Percentiles rank a stretch among this genome's conserved stretches.
Evolutionary conservation across 805 yeast genomes (phyloP).

Genomic region (Tetrapisispora namnaoensis): DNA sequence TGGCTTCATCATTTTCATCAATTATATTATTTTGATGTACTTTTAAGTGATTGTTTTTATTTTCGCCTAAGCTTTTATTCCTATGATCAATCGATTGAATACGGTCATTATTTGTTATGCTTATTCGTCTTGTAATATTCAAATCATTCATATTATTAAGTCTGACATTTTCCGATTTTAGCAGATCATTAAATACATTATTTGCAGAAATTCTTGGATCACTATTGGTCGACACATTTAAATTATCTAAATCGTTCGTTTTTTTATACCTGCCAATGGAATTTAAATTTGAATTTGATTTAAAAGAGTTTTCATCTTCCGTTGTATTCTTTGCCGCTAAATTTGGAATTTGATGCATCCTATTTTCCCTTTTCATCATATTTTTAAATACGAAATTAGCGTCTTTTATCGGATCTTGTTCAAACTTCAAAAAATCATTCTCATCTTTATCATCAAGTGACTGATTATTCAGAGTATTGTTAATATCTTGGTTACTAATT

Average conservation of each 20-base stretch:
- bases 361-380: constrained; percentile 15
- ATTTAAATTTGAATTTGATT: no score
- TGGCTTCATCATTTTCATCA: neutral
- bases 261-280: neutral
- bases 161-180: constrained; percentile 10
- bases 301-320: neutral
- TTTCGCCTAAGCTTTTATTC: neutral
- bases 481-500: neutral
- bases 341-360: neutral
- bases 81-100: neutral
- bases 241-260: neutral
- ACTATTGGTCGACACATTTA: constrained; percentile 1
- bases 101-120: constrained; percentile 1
- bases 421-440: constrained; percentile 10
- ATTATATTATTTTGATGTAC: neutral
- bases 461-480: neutral
- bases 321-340: no score
- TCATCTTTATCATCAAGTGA: neutral
- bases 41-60: neutral
- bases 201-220: constrained; percentile 23
- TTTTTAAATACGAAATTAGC: constrained; percentile 24
- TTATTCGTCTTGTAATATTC: neutral
- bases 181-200: constrained; percentile 17
- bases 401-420: constrained; percentile 22
- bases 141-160: neutral